Evolutionary conservation across 495 filamentous ascomycete species (phyloP), one percentile per base, ranked within the genome.

Genomic region (Neurospora cerealis): DNA sequence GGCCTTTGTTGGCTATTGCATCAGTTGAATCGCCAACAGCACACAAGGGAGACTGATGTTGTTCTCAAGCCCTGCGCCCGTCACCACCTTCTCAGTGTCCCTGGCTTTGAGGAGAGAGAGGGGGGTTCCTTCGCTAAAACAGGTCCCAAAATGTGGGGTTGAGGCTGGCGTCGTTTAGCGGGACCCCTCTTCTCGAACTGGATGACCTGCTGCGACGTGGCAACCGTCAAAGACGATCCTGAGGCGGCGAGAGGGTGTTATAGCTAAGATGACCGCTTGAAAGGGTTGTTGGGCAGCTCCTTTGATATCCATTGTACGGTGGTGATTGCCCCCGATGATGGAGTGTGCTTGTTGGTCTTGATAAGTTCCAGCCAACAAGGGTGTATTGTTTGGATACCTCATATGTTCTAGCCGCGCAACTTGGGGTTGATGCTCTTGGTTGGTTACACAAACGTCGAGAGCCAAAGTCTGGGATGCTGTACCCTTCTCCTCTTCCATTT

Each of bases 101-200:
- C 75, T 74, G 72, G 72, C 75, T 77, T 75, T 70, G 69, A 28
- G 28, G 71, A 72, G 39, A 24, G 72, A 38, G 54, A 62, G 5
- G 17, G 54, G 46, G 46, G 19, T 9, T 9, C 42, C 46, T 48
- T 54, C 21, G 48, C 11, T 54, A 54, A 54, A 54, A 54, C 21
- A 48, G 24, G 46, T 21, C 24, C 46, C 46, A 60, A 32, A 66
- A 38, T 74, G 75, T 73, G 75, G 75, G 75, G 71, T 72, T 74
- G 75, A 75, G 75, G 74, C 75, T 77, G 75, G 75, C 74, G 71
- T 77, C 71, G 73, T 70, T 36, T 46, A 44, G 40, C 28, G 42
- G 8, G 70, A 69, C 44, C 71, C 46, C 69, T 24, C 48, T 60
- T 60, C 48, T 60, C 21, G 10, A 28, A 60, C 21, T 28, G 1